These are phyloP conservation scores for Annulohypoxylon bovei DNA, from an alignment of 495 filamentous ascomycete species.

Conservation along the genomic window DNA sequence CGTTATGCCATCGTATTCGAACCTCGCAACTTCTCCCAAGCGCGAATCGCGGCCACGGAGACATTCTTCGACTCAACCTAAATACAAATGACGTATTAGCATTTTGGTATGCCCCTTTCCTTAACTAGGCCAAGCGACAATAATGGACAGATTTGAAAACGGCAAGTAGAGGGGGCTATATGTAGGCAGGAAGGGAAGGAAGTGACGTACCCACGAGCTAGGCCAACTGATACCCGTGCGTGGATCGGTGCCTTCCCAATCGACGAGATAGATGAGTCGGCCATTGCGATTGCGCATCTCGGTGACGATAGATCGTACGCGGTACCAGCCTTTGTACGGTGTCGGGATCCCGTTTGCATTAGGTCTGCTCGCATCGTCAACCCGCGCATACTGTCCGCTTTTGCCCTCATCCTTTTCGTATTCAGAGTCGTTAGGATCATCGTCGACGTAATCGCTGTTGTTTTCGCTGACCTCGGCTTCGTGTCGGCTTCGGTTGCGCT, in stretches of 20 bases:
- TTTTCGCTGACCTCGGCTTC: background rate
- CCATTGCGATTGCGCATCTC: conserved; percentile 18
- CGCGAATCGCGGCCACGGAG: conserved; percentile 19
- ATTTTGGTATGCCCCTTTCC: background rate
- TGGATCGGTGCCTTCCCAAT: conserved; percentile 39
- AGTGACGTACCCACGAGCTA: conserved; percentile 38
- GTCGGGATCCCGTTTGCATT: conserved; percentile 9
- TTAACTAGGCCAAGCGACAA: background rate
- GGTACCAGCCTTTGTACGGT: conserved; percentile 31
- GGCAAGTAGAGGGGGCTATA: background rate
- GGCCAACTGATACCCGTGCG: conserved; percentile 37
- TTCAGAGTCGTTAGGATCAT: background rate
- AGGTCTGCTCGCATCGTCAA: background rate
- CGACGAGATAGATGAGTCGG: conserved; percentile 33
- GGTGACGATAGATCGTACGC: conserved; percentile 26
- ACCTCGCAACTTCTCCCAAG: conserved; percentile 4
- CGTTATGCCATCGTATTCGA: background rate
- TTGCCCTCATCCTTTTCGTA: background rate
- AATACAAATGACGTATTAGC: conserved; percentile 1
- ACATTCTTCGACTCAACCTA: conserved; percentile 26
- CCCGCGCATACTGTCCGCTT: background rate
- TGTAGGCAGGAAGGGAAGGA: background rate
- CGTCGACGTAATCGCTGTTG: background rate
- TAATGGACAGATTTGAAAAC: background rate
- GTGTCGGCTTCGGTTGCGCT: too few species aligned